These are phyloP conservation scores for Gremmenia infestans DNA, from an alignment of 2,329 filamentous ascomycete genomes.

Conservation along the genomic window DNA sequence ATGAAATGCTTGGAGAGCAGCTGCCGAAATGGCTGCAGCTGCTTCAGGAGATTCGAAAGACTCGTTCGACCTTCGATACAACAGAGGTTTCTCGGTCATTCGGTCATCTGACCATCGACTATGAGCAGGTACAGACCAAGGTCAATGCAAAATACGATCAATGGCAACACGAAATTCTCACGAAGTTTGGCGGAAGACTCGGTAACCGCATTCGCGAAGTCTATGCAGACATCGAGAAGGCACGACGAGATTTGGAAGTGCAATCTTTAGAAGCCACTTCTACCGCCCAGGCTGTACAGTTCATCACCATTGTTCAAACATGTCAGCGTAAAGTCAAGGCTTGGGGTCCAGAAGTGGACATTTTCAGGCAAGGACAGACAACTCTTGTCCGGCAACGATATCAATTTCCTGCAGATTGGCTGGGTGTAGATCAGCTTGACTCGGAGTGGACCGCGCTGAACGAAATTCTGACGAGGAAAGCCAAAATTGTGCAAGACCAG, in stretches of 20 bases:
- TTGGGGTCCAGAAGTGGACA: slow-evolving; percentile 94
- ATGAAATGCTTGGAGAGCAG: slow-evolving; percentile 85
- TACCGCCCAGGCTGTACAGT: slow-evolving; percentile 93
- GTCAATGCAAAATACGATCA: slow-evolving; percentile 99
- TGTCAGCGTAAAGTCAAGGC: slow-evolving; percentile 90
- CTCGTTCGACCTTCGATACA: slow-evolving; percentile 92
- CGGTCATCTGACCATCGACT: slow-evolving; percentile 91
- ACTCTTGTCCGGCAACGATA: slow-evolving; percentile 88
- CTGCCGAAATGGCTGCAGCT: slow-evolving; percentile 90
- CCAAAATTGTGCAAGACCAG: slow-evolving; percentile 93
- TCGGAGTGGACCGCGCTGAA: slow-evolving; percentile 93
- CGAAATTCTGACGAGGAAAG: slow-evolving; percentile 86
- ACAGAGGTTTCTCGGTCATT: slow-evolving; percentile 91
- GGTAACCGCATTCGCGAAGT: slow-evolving; percentile 89
- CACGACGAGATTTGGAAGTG: slow-evolving; percentile 81
- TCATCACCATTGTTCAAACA: slow-evolving; percentile 96
- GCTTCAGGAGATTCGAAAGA: slow-evolving; percentile 95
- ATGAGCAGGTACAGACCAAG: slow-evolving; percentile 97
- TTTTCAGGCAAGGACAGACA: slow-evolving; percentile 92
- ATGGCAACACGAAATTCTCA: slow-evolving; percentile 96
- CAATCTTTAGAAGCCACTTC: slow-evolving; percentile 92
- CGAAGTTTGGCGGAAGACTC: slow-evolving; percentile 86
- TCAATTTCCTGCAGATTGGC: slow-evolving; percentile 89
- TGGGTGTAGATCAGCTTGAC: slow-evolving; percentile 93
- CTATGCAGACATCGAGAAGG: slow-evolving; percentile 85